Evolutionary conservation across 768 basidiomycete species (phyloP).

Genomic region (Leccinum uliginosum): DNA sequence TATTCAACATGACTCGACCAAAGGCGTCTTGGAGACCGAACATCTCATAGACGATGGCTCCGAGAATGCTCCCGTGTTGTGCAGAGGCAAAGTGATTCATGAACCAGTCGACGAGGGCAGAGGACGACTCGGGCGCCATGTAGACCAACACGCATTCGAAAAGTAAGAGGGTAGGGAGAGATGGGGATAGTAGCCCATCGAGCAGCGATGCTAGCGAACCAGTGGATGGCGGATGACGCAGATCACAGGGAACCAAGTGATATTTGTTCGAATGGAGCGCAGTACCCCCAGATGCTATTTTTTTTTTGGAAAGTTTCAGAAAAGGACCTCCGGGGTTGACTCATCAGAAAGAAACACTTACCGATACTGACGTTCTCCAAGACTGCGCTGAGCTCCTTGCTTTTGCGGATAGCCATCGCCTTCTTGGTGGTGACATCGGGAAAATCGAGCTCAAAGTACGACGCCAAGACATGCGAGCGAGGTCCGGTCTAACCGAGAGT

Average conservation of each 20-base stretch:
- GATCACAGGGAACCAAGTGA: slow-evolving; percentile 73
- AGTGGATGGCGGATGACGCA: slow-evolving; percentile 56
- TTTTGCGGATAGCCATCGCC: slow-evolving; percentile 72
- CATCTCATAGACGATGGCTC: slow-evolving; percentile 81
- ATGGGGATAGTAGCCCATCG: slow-evolving; percentile 46
- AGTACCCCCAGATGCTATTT: slow-evolving; percentile 35
- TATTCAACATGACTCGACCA: slow-evolving; percentile 88
- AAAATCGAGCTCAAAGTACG: slow-evolving; percentile 91
- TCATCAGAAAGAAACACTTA: slow-evolving; percentile 6
- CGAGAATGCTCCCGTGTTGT: slow-evolving; percentile 30
- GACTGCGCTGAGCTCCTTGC: slow-evolving; percentile 34
- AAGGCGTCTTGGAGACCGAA: slow-evolving; percentile 84
- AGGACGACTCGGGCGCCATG: slow-evolving; percentile 58
- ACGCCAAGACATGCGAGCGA: slow-evolving; percentile 42
- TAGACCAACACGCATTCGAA: slow-evolving; percentile 96
- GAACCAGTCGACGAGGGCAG: slow-evolving; percentile 71
- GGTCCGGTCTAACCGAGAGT: slow-evolving; percentile 49
- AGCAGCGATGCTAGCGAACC: slow-evolving; percentile 40
- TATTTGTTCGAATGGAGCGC: slow-evolving; percentile 14
- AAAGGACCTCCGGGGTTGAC: not conserved
- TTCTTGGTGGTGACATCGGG: slow-evolving; percentile 81
- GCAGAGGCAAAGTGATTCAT: slow-evolving; percentile 42
- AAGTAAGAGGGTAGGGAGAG: slow-evolving; percentile 72
- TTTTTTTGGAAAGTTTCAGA: slow-evolving; percentile 1
- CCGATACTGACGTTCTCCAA: slow-evolving; percentile 15